Evolutionary conservation across 2,329 filamentous ascomycete genomes (phyloP), one percentile per base, ranked within the genome.

Genomic region (Reticulascus tulasneorum): DNA sequence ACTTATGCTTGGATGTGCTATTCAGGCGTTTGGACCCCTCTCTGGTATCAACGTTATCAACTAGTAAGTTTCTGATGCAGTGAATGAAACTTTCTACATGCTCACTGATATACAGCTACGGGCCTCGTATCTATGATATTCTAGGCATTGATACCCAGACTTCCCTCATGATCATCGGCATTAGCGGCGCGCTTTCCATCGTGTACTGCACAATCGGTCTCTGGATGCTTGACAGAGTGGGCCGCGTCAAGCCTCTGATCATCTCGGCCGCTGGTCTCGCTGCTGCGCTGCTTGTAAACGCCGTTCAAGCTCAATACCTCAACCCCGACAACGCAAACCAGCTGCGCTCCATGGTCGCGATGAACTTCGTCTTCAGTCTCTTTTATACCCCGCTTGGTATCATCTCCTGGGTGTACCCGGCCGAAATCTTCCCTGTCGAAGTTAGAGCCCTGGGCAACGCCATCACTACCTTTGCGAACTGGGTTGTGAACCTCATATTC

Each of bases 121-220:
- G 51, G 4, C 51, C 51, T 23, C 54, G 60, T 1, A 63, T 72
- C 23, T 71, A 71, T 45, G 49, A 53, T 10, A 56, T 63, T 5
- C 56, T 72, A 1, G 66, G 66, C 7, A 63, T 73, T 26, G 50
- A 54, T 3, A 65, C 58, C 1, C 60, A 60, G 7, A 66, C 59
- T 1, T 67, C 68, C 0, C 59, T 74, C 5, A 63, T 73, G 56
- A 69, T 74, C 30, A 66, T 71, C 41, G 71, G 69, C 4, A 64
- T 74, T 43, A 69, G 62, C 46, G 69, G 69, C 17, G 66, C 68
- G 1, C 56, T 75, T 7, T 66, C 68, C 0, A 66, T 66, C 20
- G 50, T 69, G 16, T 73, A 66, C 59, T 68, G 68, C 41, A 67
- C 63, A 1, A 46, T 70, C 6, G 67, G 67, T 32, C 61, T 73